Evolutionary conservation across 2,329 filamentous ascomycete species (phyloP), one percentile per base, ranked within the genome.

Genomic region (Fusarium tjaetaba): DNA sequence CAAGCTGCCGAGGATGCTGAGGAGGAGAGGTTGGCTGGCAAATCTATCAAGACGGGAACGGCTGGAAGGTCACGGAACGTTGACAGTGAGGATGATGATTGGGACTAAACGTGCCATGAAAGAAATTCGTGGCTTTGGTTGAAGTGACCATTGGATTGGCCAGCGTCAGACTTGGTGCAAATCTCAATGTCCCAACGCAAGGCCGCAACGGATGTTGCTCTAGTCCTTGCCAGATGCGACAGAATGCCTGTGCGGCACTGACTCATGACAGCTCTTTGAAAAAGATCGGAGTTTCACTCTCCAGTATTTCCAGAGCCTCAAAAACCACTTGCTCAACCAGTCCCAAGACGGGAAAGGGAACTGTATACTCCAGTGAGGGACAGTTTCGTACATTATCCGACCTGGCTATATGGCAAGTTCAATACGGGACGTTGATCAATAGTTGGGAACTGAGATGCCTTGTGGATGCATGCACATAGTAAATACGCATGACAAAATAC

Each of bases 51-150:
- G 77, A 86, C 85, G 72, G 87, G 87, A 76, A 87, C 86, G 76
- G 79, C 85, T 55, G 82, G 82, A 65, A 83, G 83, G 68, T 82
- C 85, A 65, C 84, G 82, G 76, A 79, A 79, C 42, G 81, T 82
- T 53, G 84, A 86, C 65, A 85, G 89, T 41, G 88, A 90, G 32
- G 88, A 89, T 63, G 89, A 91, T 70, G 89, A 91, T 76, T 91
- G 89, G 88, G 89, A 92, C 76, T 92, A 84, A 86, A 38, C 20
- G 7, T 4, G 48, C 41, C 10, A 30, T n/a, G 34, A 7, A 16
- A 38, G 30, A 15, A 18, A 30, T 58, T 28, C n/a, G 20, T 39
- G 22, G 30, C 24, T 53, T 42, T 32, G 16, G 36, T 26, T 34
- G 24, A 55, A 38, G 13, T 36, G 41, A 18, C 32, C n/a, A 26